A percentile compares a stretch with the other conserved stretches of the same genome.
These are phyloP conservation scores for Platismatia glauca DNA, from an alignment of 495 filamentous ascomycete species.

Conservation along the genomic window DNA sequence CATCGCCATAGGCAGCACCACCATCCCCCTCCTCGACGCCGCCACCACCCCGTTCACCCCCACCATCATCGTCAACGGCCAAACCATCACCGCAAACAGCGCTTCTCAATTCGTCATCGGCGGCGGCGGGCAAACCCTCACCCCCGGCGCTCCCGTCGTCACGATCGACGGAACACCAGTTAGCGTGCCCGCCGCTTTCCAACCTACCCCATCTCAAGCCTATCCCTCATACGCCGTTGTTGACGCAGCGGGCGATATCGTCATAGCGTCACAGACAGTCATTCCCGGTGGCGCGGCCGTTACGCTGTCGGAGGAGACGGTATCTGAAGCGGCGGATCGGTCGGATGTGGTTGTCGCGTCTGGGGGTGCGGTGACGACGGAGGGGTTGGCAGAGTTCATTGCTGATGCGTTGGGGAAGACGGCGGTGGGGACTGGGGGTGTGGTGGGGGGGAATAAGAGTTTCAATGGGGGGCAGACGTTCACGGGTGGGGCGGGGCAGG, in stretches of 20 bases:
- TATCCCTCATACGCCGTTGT: background rate
- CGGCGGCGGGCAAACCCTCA: background rate
- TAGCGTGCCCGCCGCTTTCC: background rate
- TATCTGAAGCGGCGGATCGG: background rate
- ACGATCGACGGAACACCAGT: background rate
- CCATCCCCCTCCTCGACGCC: background rate
- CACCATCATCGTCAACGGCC: background rate
- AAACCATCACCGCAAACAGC: background rate
- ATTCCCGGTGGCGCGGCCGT: background rate
- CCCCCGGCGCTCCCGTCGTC: background rate
- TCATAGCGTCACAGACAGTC: background rate
- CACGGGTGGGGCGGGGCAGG: too few relatives aligned
- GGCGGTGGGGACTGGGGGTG: too few relatives aligned
- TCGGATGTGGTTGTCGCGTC: background rate
- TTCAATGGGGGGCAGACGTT: too few relatives aligned
- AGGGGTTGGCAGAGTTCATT: background rate
- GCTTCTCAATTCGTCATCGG: background rate
- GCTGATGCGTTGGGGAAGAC: background rate
- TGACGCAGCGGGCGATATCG: background rate
- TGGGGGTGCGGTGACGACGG: background rate
- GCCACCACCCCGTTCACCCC: background rate
- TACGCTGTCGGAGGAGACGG: background rate
- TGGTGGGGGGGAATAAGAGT: too few relatives aligned
- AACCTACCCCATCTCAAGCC: background rate
- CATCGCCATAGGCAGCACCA: constrained; percentile 2